Evolutionary conservation across 1,284 basidiomycete species (phyloP), one percentile per base, ranked within the genome.

Genomic region (Papiliotrema terrestris): DNA sequence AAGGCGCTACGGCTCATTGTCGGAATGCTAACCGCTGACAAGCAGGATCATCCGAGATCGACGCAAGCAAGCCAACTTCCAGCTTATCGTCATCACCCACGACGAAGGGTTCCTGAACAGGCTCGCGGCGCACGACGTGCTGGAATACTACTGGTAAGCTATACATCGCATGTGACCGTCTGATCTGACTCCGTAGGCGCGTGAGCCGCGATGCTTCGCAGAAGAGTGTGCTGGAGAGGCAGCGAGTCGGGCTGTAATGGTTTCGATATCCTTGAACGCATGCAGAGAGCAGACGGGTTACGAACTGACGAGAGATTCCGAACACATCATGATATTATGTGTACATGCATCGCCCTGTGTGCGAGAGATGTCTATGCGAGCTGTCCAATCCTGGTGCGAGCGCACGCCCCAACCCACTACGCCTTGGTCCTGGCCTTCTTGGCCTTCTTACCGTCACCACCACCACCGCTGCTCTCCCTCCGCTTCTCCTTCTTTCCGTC

Each of bases 41-140:
- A 6, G 20, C 53, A 94, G 91, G 66, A 92, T 96, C 71, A 94
- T 96, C 77, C 87, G 93, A 59, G 91, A 95, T 69, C 84, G 92
- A 64, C 87, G 88, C 71, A 82, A 83, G 54, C 88, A 93, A 71
- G 83, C 87, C 8, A 97, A 96, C 75, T 97, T 98, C 82, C 95
- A 99, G 78, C 83, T 98, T 45, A 89, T 99, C 62, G 89, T 99
- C 68, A 98, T 98, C 75, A 94, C 91, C 1, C 93, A 97, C 74
- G 93, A 97, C 78, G 93, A 97, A 75, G 73, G 68, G 3, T 77
- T 76, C 67, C 58, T 76, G 22, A 71, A 75, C 54, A 66, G 73
- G 45, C 82, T 95, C 29, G 90, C 91, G 1, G 87, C 89, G 57
- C 84, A 84, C 59, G 86, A 91, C 62, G 89, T 92, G 23, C 87